Conservation (phyloP, 768 basidiomycete species). For the Rhizopogon vinicolor region DNA sequence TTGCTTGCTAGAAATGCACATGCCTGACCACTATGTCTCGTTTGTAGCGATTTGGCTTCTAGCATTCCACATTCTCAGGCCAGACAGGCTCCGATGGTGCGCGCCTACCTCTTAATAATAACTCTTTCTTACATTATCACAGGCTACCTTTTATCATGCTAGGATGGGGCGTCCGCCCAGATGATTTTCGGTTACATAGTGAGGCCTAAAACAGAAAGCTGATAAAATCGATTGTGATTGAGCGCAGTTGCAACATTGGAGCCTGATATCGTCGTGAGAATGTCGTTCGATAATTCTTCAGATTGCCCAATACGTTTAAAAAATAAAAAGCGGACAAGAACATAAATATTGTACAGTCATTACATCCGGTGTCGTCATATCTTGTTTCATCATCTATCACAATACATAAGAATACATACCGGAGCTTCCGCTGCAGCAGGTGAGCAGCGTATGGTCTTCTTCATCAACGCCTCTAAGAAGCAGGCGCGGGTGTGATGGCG, state of each 20-base stretch:
- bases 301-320: background rate
- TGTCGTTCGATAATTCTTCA: background rate
- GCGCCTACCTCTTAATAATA: slow-evolving; percentile 6
- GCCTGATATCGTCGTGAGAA: no score
- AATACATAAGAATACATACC: background rate
- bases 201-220: background rate
- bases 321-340: background rate
- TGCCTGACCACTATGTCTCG: background rate
- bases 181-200: slow-evolving; percentile 3
- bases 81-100: slow-evolving; percentile 40
- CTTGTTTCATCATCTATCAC: background rate
- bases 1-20: background rate
- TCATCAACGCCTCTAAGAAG: background rate
- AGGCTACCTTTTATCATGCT: slow-evolving; percentile 47
- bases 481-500: slow-evolving; percentile 1
- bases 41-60: slow-evolving; percentile 35
- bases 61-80: slow-evolving; percentile 41
- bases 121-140: background rate
- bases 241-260: no score
- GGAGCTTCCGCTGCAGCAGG: background rate
- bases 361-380: background rate
- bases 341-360: background rate
- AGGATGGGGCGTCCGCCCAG: slow-evolving; percentile 37
- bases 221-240: background rate
- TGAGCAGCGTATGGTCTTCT: background rate